phyloP scores from a whole-genome alignment of 139 green algal genomes.

The Chlamydomonas applanata region DNA sequence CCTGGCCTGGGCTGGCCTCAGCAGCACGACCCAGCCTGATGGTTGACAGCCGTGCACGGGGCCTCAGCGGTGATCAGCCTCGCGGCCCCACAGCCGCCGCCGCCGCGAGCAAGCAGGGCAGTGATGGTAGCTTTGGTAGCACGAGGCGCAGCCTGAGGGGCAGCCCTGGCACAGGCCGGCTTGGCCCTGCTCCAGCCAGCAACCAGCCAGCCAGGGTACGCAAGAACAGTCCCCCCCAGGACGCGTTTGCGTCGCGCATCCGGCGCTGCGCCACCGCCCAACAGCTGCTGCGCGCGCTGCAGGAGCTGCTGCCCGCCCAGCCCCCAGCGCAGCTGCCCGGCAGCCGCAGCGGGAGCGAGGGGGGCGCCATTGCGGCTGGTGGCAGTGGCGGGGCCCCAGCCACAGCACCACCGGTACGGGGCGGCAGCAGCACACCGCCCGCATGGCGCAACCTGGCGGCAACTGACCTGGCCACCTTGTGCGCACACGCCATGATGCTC shows the following conservation, averaged over 20 bases:
- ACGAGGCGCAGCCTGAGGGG: no score
- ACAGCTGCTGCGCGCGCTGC: background rate
- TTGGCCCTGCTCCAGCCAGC: no score
- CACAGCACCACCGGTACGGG: slow-evolving; percentile 7
- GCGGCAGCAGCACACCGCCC: background rate
- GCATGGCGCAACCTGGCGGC: background rate
- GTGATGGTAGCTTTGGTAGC: no score
- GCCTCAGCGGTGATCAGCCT: no score
- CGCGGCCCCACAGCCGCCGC: no score
- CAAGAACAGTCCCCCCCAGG: no score
- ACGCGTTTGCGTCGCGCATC: background rate
- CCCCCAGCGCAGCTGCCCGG: background rate
- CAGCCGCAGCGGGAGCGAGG: background rate
- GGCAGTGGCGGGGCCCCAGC: background rate
- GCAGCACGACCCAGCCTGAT: no score
- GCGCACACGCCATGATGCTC: background rate
- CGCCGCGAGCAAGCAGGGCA: no score
- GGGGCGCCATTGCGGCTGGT: background rate
- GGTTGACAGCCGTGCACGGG: no score
- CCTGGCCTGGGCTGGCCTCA: no score
- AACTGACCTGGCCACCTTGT: background rate
- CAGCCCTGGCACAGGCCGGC: no score
- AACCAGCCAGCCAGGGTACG: no score
- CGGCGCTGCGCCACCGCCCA: background rate
- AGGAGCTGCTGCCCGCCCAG: background rate